A percentile compares a stretch with the other conserved stretches of the same genome.
Conservation (phyloP, 495 filamentous ascomycete genomes). For the Schizothecium vesticola region DNA sequence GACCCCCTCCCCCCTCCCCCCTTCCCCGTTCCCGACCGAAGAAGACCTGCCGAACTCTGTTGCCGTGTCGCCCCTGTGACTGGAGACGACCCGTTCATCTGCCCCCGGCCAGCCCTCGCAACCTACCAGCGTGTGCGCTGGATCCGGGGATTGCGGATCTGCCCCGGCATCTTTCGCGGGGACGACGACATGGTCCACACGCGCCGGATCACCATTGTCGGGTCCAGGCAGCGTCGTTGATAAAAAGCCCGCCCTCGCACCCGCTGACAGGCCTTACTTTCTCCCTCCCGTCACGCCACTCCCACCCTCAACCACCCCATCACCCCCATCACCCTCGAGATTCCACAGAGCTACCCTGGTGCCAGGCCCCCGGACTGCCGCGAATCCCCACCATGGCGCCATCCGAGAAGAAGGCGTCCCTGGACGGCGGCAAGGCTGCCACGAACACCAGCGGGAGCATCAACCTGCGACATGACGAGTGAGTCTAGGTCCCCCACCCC, state of each 20-base stretch:
- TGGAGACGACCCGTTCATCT: neutral
- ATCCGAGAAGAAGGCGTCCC: conserved; percentile 4
- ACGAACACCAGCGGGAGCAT: neutral
- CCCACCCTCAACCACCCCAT: neutral
- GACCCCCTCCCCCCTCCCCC: neutral
- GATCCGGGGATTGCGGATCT: neutral
- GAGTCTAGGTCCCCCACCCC: conserved; percentile 14
- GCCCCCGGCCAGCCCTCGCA: neutral
- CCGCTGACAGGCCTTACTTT: neutral
- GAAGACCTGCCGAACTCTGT: neutral
- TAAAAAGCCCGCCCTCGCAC: neutral
- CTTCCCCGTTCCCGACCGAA: neutral
- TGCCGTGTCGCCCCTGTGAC: neutral
- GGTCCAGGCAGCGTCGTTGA: neutral
- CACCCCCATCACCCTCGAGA: neutral
- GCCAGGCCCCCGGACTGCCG: too few species aligned
- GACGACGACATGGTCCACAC: neutral
- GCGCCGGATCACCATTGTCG: neutral
- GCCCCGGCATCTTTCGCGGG: neutral
- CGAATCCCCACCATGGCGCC: neutral
- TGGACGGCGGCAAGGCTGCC: conserved; percentile 10
- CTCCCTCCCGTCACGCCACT: neutral
- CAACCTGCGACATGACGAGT: conserved; percentile 57
- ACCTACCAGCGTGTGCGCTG: neutral
- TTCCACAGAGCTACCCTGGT: too few species aligned